These are phyloP conservation scores for Cavenderia fasciculata DNA, from an alignment of 78 protist genomes.

Conservation along the genomic window DNA sequence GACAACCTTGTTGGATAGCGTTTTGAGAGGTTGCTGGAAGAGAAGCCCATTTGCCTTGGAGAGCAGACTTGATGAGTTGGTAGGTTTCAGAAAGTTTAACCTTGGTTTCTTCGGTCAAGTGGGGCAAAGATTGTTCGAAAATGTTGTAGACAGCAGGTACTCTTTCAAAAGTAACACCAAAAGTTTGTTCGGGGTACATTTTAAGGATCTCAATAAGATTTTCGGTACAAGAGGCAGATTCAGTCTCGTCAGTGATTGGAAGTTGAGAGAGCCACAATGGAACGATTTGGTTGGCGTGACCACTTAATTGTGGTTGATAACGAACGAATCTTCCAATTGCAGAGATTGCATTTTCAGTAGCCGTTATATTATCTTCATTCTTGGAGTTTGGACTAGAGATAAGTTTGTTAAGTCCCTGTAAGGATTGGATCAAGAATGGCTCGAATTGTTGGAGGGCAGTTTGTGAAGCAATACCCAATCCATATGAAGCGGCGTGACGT, in stretches of 20 bases:
- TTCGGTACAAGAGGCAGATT: background rate
- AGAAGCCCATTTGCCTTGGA: too few relatives aligned
- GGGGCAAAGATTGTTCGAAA: too few relatives aligned
- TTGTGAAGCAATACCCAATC: conserved; percentile 85
- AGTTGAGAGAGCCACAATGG: background rate
- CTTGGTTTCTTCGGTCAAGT: too few relatives aligned
- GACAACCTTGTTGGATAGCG: too few relatives aligned
- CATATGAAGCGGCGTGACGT: conserved; percentile 90
- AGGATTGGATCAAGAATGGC: conserved; percentile 14
- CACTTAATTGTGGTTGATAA: background rate
- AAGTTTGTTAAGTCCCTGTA: background rate
- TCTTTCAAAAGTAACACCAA: too few relatives aligned
- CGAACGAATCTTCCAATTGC: conserved; percentile 84
- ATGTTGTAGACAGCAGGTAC: too few relatives aligned
- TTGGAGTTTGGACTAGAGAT: background rate
- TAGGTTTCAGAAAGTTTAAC: too few relatives aligned
- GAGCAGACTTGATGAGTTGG: too few relatives aligned
- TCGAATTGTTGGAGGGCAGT: conserved; percentile 64
- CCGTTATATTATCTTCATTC: background rate
- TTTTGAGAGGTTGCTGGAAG: too few relatives aligned
- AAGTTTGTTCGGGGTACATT: too few relatives aligned
- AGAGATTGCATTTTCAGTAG: conserved; percentile 84
- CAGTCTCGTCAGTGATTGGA: conserved; percentile 4
- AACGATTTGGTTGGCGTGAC: background rate
- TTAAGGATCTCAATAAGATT: background rate